phyloP scores from a whole-genome alignment of 805 yeast species.

The Candida berthetii region DNA sequence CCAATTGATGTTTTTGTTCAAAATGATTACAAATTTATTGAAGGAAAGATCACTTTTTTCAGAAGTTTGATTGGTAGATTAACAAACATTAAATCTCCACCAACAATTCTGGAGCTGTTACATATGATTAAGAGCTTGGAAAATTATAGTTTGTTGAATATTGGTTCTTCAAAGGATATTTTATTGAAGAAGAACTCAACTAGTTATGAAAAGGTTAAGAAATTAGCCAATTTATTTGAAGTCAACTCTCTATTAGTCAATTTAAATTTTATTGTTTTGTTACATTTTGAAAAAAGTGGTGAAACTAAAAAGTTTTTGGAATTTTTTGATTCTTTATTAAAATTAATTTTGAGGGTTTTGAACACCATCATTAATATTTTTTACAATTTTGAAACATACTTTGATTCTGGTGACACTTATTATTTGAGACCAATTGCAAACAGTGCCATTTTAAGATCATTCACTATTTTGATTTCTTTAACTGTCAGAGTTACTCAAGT shows the following conservation, averaged over 20 bases:
- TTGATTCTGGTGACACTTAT: constrained; percentile 35
- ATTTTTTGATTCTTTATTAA: constrained; percentile 26
- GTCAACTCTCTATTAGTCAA: constrained; percentile 25
- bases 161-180: constrained; percentile 19
- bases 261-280: constrained; percentile 28
- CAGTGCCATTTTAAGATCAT: constrained; percentile 8
- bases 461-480: constrained; percentile 6
- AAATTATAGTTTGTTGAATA: constrained; percentile 16
- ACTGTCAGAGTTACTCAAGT: constrained; percentile 13
- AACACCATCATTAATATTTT: constrained; percentile 27
- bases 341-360: constrained; percentile 22
- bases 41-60: constrained; percentile 23
- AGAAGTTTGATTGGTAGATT: constrained; percentile 25
- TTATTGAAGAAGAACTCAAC: constrained; percentile 6
- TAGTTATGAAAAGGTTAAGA: constrained; percentile 15
- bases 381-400: constrained; percentile 25
- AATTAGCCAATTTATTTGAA: constrained; percentile 16
- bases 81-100: constrained; percentile 24
- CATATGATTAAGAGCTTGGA: constrained; percentile 28
- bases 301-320: constrained; percentile 26
- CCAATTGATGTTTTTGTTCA: constrained; percentile 31
- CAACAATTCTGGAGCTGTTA: constrained; percentile 28
- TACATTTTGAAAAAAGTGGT: constrained; percentile 30
- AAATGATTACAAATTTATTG: constrained; percentile 23
- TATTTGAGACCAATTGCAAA: constrained; percentile 31